These are phyloP conservation scores for Neurospora sp. DNA, from an alignment of 2,329 filamentous ascomycete species.

Conservation along the genomic window DNA sequence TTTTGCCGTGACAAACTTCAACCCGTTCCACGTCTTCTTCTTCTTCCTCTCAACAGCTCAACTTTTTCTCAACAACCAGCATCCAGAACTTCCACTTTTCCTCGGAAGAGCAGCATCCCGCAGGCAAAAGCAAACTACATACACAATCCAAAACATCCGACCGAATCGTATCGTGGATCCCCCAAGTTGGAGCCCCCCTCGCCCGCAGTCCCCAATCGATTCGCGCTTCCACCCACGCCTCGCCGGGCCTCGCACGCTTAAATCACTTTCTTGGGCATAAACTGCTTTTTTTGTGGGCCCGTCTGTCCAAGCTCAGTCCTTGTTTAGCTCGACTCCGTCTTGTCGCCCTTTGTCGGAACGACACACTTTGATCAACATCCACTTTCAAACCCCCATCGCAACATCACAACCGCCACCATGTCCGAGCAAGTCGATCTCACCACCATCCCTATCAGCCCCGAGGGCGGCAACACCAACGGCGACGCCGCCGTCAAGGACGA, in stretches of 20 bases:
- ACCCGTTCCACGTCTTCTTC: not conserved
- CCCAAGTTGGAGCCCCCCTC: not conserved
- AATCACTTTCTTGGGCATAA: not conserved
- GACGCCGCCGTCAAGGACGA: slow-evolving; percentile 31
- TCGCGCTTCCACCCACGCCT: not conserved
- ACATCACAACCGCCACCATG: slow-evolving; percentile 23
- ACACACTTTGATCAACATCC: slow-evolving; percentile 1
- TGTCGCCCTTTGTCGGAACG: not conserved
- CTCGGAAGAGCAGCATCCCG: not conserved
- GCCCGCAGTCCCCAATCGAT: not conserved
- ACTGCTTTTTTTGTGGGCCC: not conserved
- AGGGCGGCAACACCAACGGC: slow-evolving; percentile 47
- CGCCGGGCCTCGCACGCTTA: not conserved
- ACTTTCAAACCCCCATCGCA: slow-evolving; percentile 5
- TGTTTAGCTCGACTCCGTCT: not conserved
- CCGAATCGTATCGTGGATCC: not conserved
- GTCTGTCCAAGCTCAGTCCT: not conserved
- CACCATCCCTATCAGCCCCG: slow-evolving; percentile 58
- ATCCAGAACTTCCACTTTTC: not conserved
- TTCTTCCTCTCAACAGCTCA: not conserved
- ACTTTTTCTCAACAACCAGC: not conserved
- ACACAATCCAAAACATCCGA: not conserved
- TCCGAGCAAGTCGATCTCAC: slow-evolving; percentile 55
- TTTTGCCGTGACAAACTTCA: not conserved
- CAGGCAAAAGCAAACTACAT: not conserved